Evolutionary conservation across 352 stramenopile species (phyloP).

Genomic region (Phytophthora sp.): DNA sequence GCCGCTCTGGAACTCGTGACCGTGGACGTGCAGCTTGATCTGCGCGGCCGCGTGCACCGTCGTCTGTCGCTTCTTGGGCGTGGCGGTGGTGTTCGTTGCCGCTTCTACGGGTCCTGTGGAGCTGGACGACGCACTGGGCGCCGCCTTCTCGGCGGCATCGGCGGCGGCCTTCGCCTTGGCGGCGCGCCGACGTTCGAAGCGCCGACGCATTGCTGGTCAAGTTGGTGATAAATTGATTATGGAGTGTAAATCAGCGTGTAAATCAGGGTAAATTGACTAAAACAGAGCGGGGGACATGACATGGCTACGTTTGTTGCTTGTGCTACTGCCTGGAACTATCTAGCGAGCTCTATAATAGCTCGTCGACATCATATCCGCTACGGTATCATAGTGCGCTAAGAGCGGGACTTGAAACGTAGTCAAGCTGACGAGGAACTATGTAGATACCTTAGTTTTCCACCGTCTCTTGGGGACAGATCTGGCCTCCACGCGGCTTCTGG

Average conservation of each 20-base stretch:
- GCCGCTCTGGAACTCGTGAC: slow-evolving; percentile 82
- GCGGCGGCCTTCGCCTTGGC: slow-evolving; percentile 46
- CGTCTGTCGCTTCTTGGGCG: slow-evolving; percentile 50
- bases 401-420: background rate
- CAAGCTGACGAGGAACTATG: slow-evolving; percentile 1
- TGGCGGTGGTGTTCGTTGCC: background rate
- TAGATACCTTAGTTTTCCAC: background rate
- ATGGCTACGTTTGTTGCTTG: slow-evolving; percentile 18
- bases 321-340: background rate
- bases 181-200: slow-evolving; percentile 56
- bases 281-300: background rate
- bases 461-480: background rate
- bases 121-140: background rate
- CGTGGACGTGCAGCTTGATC: slow-evolving; percentile 85
- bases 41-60: slow-evolving; percentile 55
- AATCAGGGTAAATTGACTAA: too few relatives aligned
- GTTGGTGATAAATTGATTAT: slow-evolving; percentile 13
- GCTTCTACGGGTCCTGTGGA: slow-evolving; percentile 1
- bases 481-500: slow-evolving; percentile 1
- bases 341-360: slow-evolving; percentile 14
- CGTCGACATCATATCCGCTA: slow-evolving; percentile 7
- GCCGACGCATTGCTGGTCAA: slow-evolving; percentile 45
- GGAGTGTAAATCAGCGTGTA: slow-evolving; percentile 5
- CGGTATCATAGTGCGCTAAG: background rate
- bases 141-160: slow-evolving; percentile 12